Percentiles rank a stretch among this genome's conserved stretches.
These are phyloP conservation scores for Aspergillus cejpii DNA, from an alignment of 2,329 filamentous ascomycete genomes.

Conservation along the genomic window DNA sequence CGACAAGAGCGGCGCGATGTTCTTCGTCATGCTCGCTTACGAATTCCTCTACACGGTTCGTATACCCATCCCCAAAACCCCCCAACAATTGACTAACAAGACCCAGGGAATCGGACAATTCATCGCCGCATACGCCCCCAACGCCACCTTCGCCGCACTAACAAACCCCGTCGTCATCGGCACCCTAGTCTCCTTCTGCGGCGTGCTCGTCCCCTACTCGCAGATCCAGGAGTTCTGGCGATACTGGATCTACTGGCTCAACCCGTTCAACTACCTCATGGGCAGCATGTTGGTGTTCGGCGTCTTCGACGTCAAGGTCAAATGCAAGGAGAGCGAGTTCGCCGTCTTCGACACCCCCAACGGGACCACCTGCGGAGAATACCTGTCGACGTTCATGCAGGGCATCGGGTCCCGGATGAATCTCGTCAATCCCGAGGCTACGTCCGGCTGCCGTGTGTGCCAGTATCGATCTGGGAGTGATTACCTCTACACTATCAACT, in stretches of 20 bases:
- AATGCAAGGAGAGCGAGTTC: constrained; percentile 22
- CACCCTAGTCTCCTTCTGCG: constrained; percentile 27
- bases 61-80: not conserved
- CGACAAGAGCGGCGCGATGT: constrained; percentile 43
- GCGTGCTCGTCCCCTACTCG: constrained; percentile 26
- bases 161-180: constrained; percentile 66
- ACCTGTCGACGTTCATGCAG: constrained; percentile 49
- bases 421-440: constrained; percentile 55
- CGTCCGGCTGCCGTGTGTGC: constrained; percentile 53
- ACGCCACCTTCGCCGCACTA: constrained; percentile 62
- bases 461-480: constrained; percentile 53
- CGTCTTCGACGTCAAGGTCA: constrained; percentile 19
- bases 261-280: constrained; percentile 30
- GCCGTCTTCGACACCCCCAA: constrained; percentile 30
- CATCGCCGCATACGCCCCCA: constrained; percentile 66
- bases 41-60: constrained; percentile 57
- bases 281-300: constrained; percentile 25
- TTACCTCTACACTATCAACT: constrained; percentile 54
- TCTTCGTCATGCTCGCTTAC: constrained; percentile 67
- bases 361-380: constrained; percentile 51
- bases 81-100: not conserved
- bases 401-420: constrained; percentile 45
- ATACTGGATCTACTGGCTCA: constrained; percentile 30
- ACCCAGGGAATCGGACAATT: constrained; percentile 61
- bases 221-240: constrained; percentile 30